phyloP scores from a whole-genome alignment of 192 early-diverging fungal genomes.

The Coemansia biformis region DNA sequence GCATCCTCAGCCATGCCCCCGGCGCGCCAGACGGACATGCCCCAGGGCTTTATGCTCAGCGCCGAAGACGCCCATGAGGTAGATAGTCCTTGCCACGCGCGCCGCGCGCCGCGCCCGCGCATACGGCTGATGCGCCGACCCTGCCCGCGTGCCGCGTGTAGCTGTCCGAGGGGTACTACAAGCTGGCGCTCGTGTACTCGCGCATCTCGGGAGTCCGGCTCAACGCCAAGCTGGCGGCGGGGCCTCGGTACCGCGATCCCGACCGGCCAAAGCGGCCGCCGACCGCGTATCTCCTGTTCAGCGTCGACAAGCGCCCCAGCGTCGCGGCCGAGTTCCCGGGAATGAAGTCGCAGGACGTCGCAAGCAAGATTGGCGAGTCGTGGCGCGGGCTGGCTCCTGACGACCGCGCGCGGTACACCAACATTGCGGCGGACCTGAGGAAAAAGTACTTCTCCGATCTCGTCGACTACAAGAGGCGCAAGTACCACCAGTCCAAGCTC shows the following conservation, averaged over 20 bases:
- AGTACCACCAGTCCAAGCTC: too few relatives aligned
- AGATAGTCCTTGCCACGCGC: neutral
- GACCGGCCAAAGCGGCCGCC: conserved; percentile 31
- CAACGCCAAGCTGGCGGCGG: neutral
- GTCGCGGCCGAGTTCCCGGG: conserved; percentile 10
- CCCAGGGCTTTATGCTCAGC: neutral
- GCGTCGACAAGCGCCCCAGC: conserved; percentile 12
- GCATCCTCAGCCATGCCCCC: neutral
- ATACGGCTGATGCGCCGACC: neutral
- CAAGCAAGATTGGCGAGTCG: conserved; percentile 18
- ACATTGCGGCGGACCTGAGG: conserved; percentile 8
- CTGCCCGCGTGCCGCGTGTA: neutral
- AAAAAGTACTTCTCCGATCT: conserved; percentile 10
- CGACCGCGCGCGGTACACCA: conserved; percentile 18
- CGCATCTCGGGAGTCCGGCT: conserved; percentile 9
- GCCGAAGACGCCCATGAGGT: conserved; percentile 11
- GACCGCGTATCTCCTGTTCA: conserved; percentile 31
- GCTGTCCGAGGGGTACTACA: conserved; percentile 15
- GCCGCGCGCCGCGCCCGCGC: neutral
- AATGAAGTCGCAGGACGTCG: conserved; percentile 15
- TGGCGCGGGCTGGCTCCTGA: conserved; percentile 12
- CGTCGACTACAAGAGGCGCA: conserved; percentile 8
- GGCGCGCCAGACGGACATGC: neutral
- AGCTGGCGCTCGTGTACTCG: conserved; percentile 14
- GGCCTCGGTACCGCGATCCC: conserved; percentile 21